These are phyloP conservation scores for Phaeosphaeriaceae sp. DNA, from an alignment of 2,329 filamentous ascomycete genomes.

Conservation along the genomic window DNA sequence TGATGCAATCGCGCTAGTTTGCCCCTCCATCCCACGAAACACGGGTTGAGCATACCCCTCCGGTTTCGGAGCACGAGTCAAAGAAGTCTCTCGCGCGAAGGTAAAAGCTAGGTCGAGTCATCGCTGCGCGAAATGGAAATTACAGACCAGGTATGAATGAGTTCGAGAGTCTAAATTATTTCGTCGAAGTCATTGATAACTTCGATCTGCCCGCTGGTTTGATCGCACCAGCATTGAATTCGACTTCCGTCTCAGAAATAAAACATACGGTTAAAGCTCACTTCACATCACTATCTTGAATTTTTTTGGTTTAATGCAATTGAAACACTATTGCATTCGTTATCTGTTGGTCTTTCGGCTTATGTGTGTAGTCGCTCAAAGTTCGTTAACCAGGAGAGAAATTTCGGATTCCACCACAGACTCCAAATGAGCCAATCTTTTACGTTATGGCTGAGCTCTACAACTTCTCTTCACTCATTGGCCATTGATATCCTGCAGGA, in stretches of 20 bases:
- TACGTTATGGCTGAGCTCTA: slow-evolving; percentile 20
- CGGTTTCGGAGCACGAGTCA: slow-evolving; percentile 5
- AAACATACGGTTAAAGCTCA: too few species aligned
- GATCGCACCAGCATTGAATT: background rate
- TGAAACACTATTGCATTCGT: slow-evolving; percentile 23
- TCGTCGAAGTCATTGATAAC: too few species aligned
- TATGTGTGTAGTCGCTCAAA: slow-evolving; percentile 7
- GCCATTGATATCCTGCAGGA: slow-evolving; percentile 48
- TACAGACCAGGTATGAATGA: too few species aligned
- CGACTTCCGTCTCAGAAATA: too few species aligned
- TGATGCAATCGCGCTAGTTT: slow-evolving; percentile 41
- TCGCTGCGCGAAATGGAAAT: too few species aligned
- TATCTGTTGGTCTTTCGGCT: slow-evolving; percentile 15
- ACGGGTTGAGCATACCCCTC: slow-evolving; percentile 2
- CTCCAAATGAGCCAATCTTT: slow-evolving; percentile 23
- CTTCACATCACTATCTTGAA: too few species aligned
- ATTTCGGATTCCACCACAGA: slow-evolving; percentile 17
- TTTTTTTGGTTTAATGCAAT: background rate
- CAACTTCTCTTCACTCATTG: slow-evolving; percentile 47
- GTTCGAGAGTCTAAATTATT: too few species aligned
- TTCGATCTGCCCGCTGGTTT: too few species aligned
- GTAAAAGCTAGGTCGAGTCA: background rate
- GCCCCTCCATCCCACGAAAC: slow-evolving; percentile 23
- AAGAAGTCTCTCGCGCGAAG: background rate
- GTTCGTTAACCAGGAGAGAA: slow-evolving; percentile 9